A percentile compares a stretch with the other conserved stretches of the same genome.
phyloP scores from a whole-genome alignment of 1,284 basidiomycete genomes.

The Ganoderma resinaceum region DNA sequence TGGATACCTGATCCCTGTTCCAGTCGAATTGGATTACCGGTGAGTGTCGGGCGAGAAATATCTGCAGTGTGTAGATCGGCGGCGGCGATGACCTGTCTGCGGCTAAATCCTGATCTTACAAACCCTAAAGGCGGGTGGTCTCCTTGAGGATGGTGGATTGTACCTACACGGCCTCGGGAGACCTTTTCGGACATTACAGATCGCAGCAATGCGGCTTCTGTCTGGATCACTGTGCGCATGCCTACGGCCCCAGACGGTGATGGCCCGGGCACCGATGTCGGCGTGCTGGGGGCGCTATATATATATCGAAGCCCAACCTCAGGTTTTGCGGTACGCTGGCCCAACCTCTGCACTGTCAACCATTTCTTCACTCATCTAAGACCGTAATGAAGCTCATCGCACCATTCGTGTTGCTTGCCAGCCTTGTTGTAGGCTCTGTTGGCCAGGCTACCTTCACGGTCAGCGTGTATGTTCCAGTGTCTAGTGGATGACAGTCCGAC shows the following conservation, averaged over 20 bases:
- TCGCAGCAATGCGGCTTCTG: background rate
- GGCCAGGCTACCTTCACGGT: background rate
- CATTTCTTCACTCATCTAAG: background rate
- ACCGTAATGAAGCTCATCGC: background rate
- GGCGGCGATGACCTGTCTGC: background rate
- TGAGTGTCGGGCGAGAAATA: background rate
- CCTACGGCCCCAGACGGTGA: background rate
- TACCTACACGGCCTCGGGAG: background rate
- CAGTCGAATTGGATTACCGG: background rate
- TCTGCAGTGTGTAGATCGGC: background rate
- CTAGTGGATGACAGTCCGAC: background rate
- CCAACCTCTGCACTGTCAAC: background rate
- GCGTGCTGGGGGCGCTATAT: background rate
- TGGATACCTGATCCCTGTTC: too few relatives aligned
- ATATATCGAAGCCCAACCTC: background rate
- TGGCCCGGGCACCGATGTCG: background rate
- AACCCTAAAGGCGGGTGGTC: too few relatives aligned
- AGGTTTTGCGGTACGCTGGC: background rate
- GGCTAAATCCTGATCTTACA: background rate
- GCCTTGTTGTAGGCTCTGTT: background rate
- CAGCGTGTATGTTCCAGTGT: background rate
- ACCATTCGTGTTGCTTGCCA: background rate
- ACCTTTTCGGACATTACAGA: background rate
- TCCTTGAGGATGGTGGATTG: background rate
- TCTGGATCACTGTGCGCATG: too few relatives aligned